Conservation (phyloP, 805 yeast species). For the Starmerella potacharoeniae region DNA sequence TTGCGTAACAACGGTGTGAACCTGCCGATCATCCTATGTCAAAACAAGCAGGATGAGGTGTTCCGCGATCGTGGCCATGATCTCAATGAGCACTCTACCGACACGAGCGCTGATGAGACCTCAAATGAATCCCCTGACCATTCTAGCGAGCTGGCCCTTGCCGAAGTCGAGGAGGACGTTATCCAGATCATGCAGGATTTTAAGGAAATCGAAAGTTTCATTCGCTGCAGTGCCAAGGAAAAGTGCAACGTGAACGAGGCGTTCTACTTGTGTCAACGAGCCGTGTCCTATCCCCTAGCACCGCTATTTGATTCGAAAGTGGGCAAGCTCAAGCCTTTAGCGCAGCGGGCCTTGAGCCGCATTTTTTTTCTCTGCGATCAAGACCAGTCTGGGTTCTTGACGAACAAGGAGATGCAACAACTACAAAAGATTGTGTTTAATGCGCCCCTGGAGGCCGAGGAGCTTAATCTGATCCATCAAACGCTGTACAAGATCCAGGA, state of each 20-base stretch:
- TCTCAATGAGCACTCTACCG: background rate
- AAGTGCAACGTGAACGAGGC: conserved; percentile 81
- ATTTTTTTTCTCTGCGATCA: conserved; percentile 74
- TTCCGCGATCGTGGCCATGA: conserved; percentile 29
- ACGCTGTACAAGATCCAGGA: conserved; percentile 29
- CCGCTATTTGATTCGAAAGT: conserved; percentile 90
- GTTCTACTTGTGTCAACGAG: conserved; percentile 83
- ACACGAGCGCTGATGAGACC: background rate
- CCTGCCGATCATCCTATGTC: conserved; percentile 81
- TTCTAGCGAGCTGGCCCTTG: conserved; percentile 13
- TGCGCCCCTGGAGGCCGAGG: conserved; percentile 37
- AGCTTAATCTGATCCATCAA: conserved; percentile 33
- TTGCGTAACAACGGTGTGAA: conserved; percentile 89
- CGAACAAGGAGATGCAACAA: conserved; percentile 54
- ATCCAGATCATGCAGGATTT: conserved; percentile 77
- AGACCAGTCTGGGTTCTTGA: conserved; percentile 79
- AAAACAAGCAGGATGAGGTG: conserved; percentile 44
- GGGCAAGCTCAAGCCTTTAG: conserved; percentile 66
- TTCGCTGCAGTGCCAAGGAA: conserved; percentile 76
- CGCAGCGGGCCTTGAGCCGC: conserved; percentile 63
- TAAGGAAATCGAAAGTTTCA: conserved; percentile 88
- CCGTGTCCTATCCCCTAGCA: conserved; percentile 84
- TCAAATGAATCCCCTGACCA: conserved; percentile 11
- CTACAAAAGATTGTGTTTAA: conserved; percentile 70
- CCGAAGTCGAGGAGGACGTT: conserved; percentile 58